Evolutionary conservation across 2,329 filamentous ascomycete species (phyloP), one percentile per base, ranked within the genome.

Genomic region (Monosporascus sp.): DNA sequence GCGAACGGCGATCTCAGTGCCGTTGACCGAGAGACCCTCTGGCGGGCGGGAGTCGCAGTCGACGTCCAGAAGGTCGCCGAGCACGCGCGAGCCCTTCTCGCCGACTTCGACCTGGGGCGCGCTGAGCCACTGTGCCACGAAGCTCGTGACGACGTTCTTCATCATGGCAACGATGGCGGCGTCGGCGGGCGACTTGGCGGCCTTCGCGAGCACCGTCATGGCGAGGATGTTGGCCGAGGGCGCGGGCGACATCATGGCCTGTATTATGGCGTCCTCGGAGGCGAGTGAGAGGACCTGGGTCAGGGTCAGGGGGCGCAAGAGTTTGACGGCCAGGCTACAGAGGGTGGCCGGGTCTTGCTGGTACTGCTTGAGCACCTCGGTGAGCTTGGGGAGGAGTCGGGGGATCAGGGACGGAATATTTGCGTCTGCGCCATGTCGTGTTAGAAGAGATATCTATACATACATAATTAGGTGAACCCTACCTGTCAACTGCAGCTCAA

Each of bases 401-500:
- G 76, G 75, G 24, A 83, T 75, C 8, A 85, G 67, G 3, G 75
- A 69, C 0, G 73, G 74, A 37, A 75, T 80, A 60, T 82, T 83
- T 56, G 66, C 65, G 44, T 81, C 80, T 81, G 50, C 39, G 35
- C 2, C 37, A 6, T 27, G 15, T 25, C 3, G 22, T 6, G 48
- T 54, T 45, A 57, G 53, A 53, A 39, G 35, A 14, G 31, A 14
- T 5, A 14, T 35, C 31, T 35, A 14, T 11, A 9, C 31, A 3
- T 35, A 35, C 4, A 35, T 35, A 5, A 14, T 5, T 35, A 35
- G 9, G 31, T 5, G 31, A 14, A 14, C 31, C 64, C 25, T 63
- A 78, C 80, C 77, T 43, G 73, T 83, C 17, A 85, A 70, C 61
- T 84, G 81, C 4, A 84, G 74, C 60, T 81, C 77, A 45, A 85